Percentiles rank a stretch among this genome's conserved stretches.
These are phyloP conservation scores for Triadica sebifera DNA, from an alignment of 345 rosid species.

Conservation along the genomic window DNA sequence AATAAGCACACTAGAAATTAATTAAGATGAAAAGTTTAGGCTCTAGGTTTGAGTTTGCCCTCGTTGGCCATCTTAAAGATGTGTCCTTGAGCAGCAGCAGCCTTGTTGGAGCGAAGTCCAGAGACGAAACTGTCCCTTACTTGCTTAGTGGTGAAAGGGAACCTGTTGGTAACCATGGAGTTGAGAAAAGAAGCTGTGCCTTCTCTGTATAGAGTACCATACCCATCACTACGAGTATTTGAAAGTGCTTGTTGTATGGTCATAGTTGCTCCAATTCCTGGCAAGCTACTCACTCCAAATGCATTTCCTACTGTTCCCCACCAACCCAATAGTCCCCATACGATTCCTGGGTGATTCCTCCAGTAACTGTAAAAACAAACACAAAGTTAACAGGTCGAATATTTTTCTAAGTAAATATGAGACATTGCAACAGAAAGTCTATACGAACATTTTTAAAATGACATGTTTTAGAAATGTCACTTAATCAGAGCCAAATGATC, in stretches of 20 bases:
- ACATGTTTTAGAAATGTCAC: too few species aligned
- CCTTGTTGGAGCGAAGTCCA: constrained; percentile 57
- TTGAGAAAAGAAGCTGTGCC: constrained; percentile 90
- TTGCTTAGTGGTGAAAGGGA: constrained; percentile 70
- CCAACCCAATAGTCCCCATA: constrained; percentile 88
- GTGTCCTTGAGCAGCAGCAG: constrained; percentile 76
- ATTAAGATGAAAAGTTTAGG: background rate
- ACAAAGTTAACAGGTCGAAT: background rate
- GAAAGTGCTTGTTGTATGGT: constrained; percentile 85
- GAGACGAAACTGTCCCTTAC: constrained; percentile 64
- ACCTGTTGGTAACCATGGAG: constrained; percentile 66
- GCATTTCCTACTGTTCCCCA: constrained; percentile 74
- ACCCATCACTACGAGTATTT: constrained; percentile 58
- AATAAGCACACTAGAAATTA: background rate
- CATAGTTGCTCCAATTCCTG: constrained; percentile 58
- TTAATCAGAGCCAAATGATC: too few species aligned
- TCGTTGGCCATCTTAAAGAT: constrained; percentile 91
- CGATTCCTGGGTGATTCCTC: constrained; percentile 75
- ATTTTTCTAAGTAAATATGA: too few species aligned
- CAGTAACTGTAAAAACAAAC: constrained; percentile 59
- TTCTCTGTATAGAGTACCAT: constrained; percentile 80
- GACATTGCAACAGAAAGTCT: too few species aligned
- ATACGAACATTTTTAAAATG: too few species aligned
- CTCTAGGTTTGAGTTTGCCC: constrained; percentile 60
- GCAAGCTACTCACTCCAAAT: constrained; percentile 50